phyloP scores from a whole-genome alignment of 768 basidiomycete genomes.

The Leucocoprinus birnbaumii region DNA sequence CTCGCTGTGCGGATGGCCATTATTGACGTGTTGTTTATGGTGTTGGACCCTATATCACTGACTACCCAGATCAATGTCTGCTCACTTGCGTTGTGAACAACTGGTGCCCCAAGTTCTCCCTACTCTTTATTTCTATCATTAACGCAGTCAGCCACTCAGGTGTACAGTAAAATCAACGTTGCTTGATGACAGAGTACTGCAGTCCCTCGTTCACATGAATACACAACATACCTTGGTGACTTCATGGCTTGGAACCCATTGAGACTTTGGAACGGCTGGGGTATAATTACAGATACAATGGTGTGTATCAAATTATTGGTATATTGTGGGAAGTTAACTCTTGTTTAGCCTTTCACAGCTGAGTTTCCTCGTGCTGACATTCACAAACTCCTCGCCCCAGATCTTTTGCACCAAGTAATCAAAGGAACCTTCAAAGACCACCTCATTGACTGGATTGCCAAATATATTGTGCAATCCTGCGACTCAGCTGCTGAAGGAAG shows the following conservation, averaged over 20 bases:
- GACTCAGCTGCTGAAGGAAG: too few species aligned
- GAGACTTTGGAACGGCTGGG: slow-evolving; percentile 7
- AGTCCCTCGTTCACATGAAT: background rate
- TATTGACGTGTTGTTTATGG: slow-evolving; percentile 20
- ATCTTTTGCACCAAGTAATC: slow-evolving; percentile 35
- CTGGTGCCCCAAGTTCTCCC: slow-evolving; percentile 26
- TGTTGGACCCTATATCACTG: slow-evolving; percentile 27
- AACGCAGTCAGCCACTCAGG: background rate
- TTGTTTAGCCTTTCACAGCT: slow-evolving; percentile 25
- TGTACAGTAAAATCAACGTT: background rate
- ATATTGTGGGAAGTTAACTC: too few species aligned
- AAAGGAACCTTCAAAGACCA: slow-evolving; percentile 42
- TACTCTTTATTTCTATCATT: background rate
- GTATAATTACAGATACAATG: background rate
- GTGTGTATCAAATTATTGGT: too few species aligned
- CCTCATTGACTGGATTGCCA: slow-evolving; percentile 30
- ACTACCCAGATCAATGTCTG: slow-evolving; percentile 26
- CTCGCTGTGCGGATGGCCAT: slow-evolving; percentile 23
- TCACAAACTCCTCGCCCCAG: slow-evolving; percentile 25
- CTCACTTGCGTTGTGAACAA: slow-evolving; percentile 20
- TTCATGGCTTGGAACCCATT: background rate
- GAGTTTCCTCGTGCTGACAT: slow-evolving; percentile 31
- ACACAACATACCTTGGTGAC: background rate
- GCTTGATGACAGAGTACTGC: background rate
- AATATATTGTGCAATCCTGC: slow-evolving; percentile 30